Evolutionary conservation across 2,329 filamentous ascomycete species (phyloP), one percentile per base, ranked within the genome.

Genomic region (Clarireedia monteithiana): DNA sequence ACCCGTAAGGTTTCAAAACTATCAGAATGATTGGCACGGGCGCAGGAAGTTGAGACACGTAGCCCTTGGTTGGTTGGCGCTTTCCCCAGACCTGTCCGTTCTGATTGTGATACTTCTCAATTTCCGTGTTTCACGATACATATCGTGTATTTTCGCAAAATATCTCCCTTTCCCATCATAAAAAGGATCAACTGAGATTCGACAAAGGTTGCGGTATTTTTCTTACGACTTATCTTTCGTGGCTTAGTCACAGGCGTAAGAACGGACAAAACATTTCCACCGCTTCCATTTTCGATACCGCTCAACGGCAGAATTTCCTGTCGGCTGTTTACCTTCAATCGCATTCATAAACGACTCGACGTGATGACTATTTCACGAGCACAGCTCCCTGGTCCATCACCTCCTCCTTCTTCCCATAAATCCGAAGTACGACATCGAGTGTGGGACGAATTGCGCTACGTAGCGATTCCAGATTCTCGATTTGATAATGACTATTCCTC

Each of bases 401-500:
- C 46, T 50, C 46, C 52, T 30, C 17, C 46, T n/a, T 54, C 52
- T 10, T 40, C 46, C 26, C 38, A 55, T n/a, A 55, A 50, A 42
- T 50, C 46, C 12, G 34, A 50, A 15, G 34, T 62, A 7, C 52
- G 59, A 15, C 48, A 49, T 26, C 62, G 59, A 38, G 64, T 74
- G 44, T 73, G 72, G 67, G 60, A 62, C 10, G 61, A 69, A 36
- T 68, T 76, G 24, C 61, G 69, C 48, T 62, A 68, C 49, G 65
- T 74, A 50, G 73, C 73, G 9, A 49, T 69, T 5, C 73, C 74
- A 6, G 74, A 76, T 60, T 74, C 73, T 30, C 71, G 74, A 48
- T 73, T 72, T 64, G 65, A 74, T 62, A 69, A 64, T 60, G 73
- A 75, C 64, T 75, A 74, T 61, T 67, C 70, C 15, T 66, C 66